Percentiles rank a stretch among this genome's conserved stretches.
Conservation (phyloP, 164 flowering plant species). For the Magnolia kwangsiensis region DNA sequence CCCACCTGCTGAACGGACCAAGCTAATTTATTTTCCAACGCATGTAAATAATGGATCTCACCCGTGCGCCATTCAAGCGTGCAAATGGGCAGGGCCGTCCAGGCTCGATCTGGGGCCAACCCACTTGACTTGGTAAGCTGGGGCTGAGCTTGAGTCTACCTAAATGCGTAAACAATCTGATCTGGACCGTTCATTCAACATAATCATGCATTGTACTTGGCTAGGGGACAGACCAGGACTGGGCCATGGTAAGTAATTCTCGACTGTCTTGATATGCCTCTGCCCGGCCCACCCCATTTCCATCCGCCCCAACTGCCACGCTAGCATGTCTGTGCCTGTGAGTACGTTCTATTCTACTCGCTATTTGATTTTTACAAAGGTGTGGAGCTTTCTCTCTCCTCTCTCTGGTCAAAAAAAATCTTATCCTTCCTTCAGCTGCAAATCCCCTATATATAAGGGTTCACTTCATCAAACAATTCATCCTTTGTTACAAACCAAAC, state of each 20-base stretch:
- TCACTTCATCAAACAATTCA: not conserved
- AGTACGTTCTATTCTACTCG: not conserved
- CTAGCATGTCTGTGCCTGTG: not conserved
- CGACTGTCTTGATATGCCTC: too few relatives aligned
- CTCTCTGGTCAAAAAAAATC: not conserved
- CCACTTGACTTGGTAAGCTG: too few relatives aligned
- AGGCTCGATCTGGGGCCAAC: too few relatives aligned
- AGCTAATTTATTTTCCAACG: too few relatives aligned
- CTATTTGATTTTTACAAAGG: too few relatives aligned
- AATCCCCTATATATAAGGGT: not conserved
- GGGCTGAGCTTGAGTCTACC: too few relatives aligned
- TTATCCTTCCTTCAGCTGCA: not conserved
- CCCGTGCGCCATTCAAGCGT: too few relatives aligned
- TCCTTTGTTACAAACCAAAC: not conserved
- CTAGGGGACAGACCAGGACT: not conserved
- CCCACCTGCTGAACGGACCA: not conserved
- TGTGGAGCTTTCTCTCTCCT: not conserved
- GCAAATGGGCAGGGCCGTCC: too few relatives aligned
- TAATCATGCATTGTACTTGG: not conserved
- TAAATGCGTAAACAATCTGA: not conserved
- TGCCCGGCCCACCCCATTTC: too few relatives aligned
- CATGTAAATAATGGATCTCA: too few relatives aligned
- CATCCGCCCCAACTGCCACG: too few relatives aligned
- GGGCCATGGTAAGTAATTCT: not conserved
- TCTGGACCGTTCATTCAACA: not conserved